phyloP scores from a whole-genome alignment of 2,329 filamentous ascomycete species.

The Cryphonectria japonica region DNA sequence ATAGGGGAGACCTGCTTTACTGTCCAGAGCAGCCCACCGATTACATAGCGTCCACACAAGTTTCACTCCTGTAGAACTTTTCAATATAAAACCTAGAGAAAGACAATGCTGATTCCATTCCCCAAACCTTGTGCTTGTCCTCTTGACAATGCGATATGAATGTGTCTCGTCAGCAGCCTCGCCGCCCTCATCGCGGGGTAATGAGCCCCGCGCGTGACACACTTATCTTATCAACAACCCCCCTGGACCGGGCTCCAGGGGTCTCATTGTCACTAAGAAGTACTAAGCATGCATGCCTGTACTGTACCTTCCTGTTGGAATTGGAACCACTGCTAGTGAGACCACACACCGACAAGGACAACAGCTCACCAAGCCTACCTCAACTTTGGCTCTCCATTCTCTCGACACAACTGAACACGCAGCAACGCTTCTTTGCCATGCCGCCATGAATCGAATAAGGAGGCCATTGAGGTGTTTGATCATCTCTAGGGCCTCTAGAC shows the following conservation, averaged over 20 bases:
- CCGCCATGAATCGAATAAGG: slow-evolving; percentile 47
- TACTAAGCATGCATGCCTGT: neutral
- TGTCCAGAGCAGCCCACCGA: neutral
- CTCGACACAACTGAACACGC: neutral
- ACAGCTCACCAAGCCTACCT: neutral
- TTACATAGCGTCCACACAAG: neutral
- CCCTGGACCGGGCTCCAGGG: neutral
- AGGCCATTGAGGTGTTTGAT: slow-evolving; percentile 45
- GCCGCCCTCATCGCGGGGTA: slow-evolving; percentile 24
- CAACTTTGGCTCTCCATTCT: neutral
- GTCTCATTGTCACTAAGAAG: neutral
- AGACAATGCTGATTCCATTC: neutral
- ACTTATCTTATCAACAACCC: slow-evolving; percentile 24
- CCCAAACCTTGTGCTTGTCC: neutral
- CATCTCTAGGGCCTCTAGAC: slow-evolving; percentile 31
- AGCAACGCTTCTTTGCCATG: slow-evolving; percentile 40
- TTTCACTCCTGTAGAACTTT: neutral
- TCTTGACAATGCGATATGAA: neutral
- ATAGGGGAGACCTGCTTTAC: neutral
- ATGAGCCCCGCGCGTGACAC: slow-evolving; percentile 8
- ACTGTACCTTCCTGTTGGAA: neutral
- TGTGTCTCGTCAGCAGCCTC: neutral
- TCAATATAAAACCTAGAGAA: neutral
- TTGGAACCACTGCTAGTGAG: neutral
- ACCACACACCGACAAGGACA: slow-evolving; percentile 7